Percentiles rank a stretch among this genome's conserved stretches.
These are phyloP conservation scores for Tuber borchii DNA, from an alignment of 495 filamentous ascomycete genomes.

Conservation along the genomic window DNA sequence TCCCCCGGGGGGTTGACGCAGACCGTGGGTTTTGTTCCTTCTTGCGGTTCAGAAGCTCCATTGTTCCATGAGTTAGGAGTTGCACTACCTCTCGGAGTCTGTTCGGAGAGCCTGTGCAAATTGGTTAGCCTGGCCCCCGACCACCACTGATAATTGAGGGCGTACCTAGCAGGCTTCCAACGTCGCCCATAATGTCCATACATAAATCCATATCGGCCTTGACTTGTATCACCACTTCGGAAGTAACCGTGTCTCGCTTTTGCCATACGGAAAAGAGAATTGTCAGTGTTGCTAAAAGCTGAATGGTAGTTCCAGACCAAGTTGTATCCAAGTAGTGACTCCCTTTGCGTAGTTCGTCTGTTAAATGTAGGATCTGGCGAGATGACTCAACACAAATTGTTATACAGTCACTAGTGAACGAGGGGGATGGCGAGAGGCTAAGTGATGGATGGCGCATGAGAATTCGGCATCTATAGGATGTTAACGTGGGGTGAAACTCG, in stretches of 20 bases:
- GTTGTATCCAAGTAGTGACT: constrained; percentile 68
- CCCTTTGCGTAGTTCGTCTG: constrained; percentile 53
- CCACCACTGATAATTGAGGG: constrained; percentile 7
- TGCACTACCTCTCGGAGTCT: constrained; percentile 38
- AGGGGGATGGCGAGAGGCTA: constrained; percentile 54
- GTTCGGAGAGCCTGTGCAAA: constrained; percentile 34
- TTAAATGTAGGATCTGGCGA: constrained; percentile 55
- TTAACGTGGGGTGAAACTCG: constrained; percentile 4
- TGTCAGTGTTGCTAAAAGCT: constrained; percentile 66
- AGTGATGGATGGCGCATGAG: constrained; percentile 66
- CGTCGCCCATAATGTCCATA: constrained; percentile 60
- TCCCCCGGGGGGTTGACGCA: constrained; percentile 15
- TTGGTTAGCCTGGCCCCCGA: constrained; percentile 11
- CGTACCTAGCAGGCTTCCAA: constrained; percentile 58
- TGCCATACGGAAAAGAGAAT: constrained; percentile 64
- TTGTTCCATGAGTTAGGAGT: constrained; percentile 37
- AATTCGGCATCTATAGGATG: constrained; percentile 40
- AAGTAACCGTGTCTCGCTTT: constrained; percentile 53
- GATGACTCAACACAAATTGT: constrained; percentile 61
- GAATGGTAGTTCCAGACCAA: constrained; percentile 67
- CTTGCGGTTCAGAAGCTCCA: constrained; percentile 39
- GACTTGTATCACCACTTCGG: constrained; percentile 52
- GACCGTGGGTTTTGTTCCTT: constrained; percentile 31
- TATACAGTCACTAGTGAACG: constrained; percentile 59
- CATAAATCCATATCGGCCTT: constrained; percentile 62